Base-by-base conservation (phyloP, 2,329 filamentous ascomycete genomes). In the Thyridium curvatum region DNA sequence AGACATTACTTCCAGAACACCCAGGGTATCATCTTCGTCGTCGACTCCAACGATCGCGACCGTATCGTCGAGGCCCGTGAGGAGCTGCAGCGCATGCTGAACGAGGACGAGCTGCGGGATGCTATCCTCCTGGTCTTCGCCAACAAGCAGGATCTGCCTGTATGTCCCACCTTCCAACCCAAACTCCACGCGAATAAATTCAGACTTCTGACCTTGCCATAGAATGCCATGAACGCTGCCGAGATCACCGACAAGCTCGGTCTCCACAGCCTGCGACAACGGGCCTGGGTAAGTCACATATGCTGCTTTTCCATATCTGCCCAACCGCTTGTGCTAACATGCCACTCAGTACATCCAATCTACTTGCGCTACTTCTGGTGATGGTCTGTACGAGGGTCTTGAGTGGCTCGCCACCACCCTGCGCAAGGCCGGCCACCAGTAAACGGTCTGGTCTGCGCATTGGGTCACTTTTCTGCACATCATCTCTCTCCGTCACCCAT, bases 241-340 rank as follows among this genome's bases (percentile, higher is more conserved):
- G 93, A 98, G 77, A 97, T 98, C 69, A 98, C 93, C 69, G 91
- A 98, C 76, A 96, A 97, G 83, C 88, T 98, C 69, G 93, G 93
- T 64, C 89, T 98, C 60, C 91, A 97, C 83, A 94, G 87, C 74
- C 78, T 98, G 79, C 88, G 89, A 79, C 88, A 95, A 77, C 90
- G 93, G 68, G 86, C 88, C 60, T 98, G 93, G 93, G 93, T 98
- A 90, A 66, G 89, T 73, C 48, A 33, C n/a, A 45, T 31, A 18
- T 40, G 37, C 28, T 34, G 34, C 30, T 30, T n/a, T 18, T n/a
- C 14, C 12, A 12, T 35, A 16, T 12, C 16, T 12, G 34, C 31
- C 12, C 12, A 14, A 36, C 33, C 35, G 9, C 28, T 26, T 2
- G 30, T 26, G n/a, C 46, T 47, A 45, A 43, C 41, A 15, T 21